Conservation (phyloP, 495 filamentous ascomycete genomes). For the Entonaema liquescens region DNA sequence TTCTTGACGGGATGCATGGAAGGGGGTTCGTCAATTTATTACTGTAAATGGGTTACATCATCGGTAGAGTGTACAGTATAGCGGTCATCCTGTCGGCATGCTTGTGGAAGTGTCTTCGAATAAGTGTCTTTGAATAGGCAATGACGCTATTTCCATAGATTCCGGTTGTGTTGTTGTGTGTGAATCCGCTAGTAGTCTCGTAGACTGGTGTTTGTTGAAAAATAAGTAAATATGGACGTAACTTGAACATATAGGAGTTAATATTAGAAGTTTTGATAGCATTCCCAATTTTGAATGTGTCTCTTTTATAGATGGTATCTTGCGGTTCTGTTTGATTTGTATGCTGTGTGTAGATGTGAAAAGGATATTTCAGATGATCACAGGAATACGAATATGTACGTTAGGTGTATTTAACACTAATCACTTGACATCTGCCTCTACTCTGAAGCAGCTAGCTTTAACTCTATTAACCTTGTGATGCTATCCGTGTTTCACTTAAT, state of each 20-base stretch:
- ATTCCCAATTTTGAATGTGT: background rate
- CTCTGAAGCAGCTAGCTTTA: too few relatives aligned
- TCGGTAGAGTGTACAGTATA: conserved; percentile 35
- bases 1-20: background rate
- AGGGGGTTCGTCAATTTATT: conserved; percentile 2
- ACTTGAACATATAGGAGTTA: background rate
- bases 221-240: background rate
- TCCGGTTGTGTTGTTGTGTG: background rate
- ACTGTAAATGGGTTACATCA: conserved; percentile 5
- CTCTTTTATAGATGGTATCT: background rate
- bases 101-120: conserved; percentile 4
- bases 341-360: too few relatives aligned
- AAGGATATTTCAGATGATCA: background rate
- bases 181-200: background rate
- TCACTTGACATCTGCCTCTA: too few relatives aligned
- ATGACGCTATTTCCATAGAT: background rate
- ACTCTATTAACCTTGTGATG: too few relatives aligned
- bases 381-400: too few relatives aligned
- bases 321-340: background rate
- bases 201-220: background rate
- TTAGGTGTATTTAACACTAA: too few relatives aligned
- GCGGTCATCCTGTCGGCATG: conserved; percentile 6
- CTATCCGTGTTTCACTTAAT: too few relatives aligned
- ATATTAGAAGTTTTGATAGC: background rate
- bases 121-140: conserved; percentile 15